phyloP scores from a whole-genome alignment of 139 green algal genomes.

The Yamagishiella unicocca region DNA sequence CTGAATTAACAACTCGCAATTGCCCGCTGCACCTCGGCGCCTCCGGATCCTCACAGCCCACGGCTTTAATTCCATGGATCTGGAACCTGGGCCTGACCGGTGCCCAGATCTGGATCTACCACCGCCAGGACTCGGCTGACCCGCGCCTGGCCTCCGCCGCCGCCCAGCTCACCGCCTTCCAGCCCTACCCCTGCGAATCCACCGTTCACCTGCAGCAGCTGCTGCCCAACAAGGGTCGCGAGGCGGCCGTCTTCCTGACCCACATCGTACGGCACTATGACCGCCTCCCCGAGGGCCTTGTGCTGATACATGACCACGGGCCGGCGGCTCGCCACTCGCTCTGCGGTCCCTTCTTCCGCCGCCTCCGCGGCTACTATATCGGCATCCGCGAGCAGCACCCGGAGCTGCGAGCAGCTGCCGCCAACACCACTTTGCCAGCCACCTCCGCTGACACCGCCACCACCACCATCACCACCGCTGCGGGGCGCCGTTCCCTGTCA shows the following conservation, averaged over 20 bases:
- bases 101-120: constrained; percentile 43
- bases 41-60: too few relatives aligned
- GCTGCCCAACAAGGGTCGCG: constrained; percentile 49
- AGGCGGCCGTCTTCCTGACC: constrained; percentile 37
- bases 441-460: not conserved
- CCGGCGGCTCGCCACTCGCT: constrained; percentile 46
- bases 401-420: not conserved
- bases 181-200: constrained; percentile 38
- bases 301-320: constrained; percentile 49
- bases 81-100: constrained; percentile 39
- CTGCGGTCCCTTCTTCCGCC: constrained; percentile 47
- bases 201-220: constrained; percentile 8
- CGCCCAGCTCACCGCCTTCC: not conserved
- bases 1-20: too few relatives aligned
- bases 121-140: constrained; percentile 11
- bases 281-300: constrained; percentile 24
- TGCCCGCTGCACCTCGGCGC: too few relatives aligned
- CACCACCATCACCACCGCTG: not conserved
- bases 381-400: not conserved
- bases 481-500: not conserved
- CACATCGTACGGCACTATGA: constrained; percentile 45
- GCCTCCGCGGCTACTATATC: constrained; percentile 37
- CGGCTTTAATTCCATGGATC: constrained; percentile 38
- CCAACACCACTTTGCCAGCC: too few relatives aligned
- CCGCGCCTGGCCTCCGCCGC: not conserved